Evolutionary conservation across 1,284 basidiomycete species (phyloP).

Genomic region (Sphagnurus paluster): DNA sequence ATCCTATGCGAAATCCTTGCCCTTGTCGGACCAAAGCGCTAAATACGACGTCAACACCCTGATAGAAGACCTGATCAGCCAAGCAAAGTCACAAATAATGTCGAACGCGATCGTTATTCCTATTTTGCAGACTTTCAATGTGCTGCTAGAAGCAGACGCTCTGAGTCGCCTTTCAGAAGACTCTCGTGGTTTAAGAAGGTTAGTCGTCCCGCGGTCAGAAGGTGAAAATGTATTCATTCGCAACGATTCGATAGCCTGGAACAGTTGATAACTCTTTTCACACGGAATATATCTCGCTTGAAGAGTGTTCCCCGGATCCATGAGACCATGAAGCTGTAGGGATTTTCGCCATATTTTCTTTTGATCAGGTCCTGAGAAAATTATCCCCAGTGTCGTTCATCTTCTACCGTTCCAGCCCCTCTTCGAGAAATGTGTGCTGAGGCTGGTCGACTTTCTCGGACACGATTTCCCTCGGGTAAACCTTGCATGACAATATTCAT

Average conservation of each 20-base stretch:
- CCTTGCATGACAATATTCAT: conserved; percentile 15
- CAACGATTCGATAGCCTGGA: conserved; percentile 32
- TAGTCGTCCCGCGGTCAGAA: too few species aligned
- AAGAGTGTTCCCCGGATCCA: conserved; percentile 80
- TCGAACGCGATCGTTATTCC: conserved; percentile 78
- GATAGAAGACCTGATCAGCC: conserved; percentile 52
- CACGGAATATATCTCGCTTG: conserved; percentile 60
- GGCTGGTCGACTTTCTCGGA: conserved; percentile 60
- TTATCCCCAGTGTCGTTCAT: conserved; percentile 53
- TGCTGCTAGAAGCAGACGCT: conserved; percentile 68
- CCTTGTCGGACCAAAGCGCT: conserved; percentile 29
- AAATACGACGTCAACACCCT: conserved; percentile 51
- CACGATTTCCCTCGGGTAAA: conserved; percentile 81
- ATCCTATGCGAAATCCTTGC: conserved; percentile 56
- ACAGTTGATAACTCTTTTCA: conserved; percentile 53
- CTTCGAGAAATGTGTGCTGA: conserved; percentile 44
- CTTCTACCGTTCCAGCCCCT: conserved; percentile 55
- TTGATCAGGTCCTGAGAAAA: conserved; percentile 11
- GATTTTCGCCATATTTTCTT: conserved; percentile 20
- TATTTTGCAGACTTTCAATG: conserved; percentile 71
- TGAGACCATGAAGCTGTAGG: conserved; percentile 79
- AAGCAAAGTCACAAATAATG: conserved; percentile 52
- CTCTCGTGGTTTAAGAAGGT: conserved; percentile 51
- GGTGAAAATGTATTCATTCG: conserved; percentile 22
- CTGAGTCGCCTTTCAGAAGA: conserved; percentile 47